Evolutionary conservation across 2,329 filamentous ascomycete genomes (phyloP), one percentile per base, ranked within the genome.

Genomic region (Hypoxylon sp.): DNA sequence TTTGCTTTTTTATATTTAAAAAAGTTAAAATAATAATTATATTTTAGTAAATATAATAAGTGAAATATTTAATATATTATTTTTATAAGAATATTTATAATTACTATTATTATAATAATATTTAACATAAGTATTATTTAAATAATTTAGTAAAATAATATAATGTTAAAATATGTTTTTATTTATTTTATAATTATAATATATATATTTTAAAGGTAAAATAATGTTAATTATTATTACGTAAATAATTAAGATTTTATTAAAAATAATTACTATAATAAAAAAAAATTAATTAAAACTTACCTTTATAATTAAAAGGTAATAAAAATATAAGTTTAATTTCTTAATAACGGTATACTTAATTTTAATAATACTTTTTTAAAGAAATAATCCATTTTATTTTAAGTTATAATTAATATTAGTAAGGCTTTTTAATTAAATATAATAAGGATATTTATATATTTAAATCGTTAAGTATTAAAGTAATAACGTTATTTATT

Each of bases 231-330:
- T n/a, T 38, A 38, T 38, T 38, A 38, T 38, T 9, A n/a, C 9
- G n/a, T 38, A 38, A 38, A 5, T 38, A 38, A 9, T n/a, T 38
- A 38, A 14, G n/a, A 38, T 5, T 38, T 14, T n/a, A 38, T 38
- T 38, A 38, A 38, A 38, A 38, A 9, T 14, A n/a, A 38, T 9
- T 38, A 9, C n/a, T 38, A 38, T 38, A 38, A 38, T 38, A 38
- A 9, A 38, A 38, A n/a, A n/a, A n/a, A n/a, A n/a, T 38, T n/a
- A 38, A 38, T 38, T 38, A 38, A 38, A 38, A 38, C 13, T 38
- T 38, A 38, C 13, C 13, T 38, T 38, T 38, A 38, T 38, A 38
- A n/a, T 38, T 38, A 38, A 38, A 38, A 38, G n/a, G n/a, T n/a
- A n/a, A n/a, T n/a, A n/a, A n/a, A n/a, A n/a, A n/a, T n/a, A n/a